Base-by-base conservation (phyloP, 768 basidiomycete species). In the Tylopilus intermedius region DNA sequence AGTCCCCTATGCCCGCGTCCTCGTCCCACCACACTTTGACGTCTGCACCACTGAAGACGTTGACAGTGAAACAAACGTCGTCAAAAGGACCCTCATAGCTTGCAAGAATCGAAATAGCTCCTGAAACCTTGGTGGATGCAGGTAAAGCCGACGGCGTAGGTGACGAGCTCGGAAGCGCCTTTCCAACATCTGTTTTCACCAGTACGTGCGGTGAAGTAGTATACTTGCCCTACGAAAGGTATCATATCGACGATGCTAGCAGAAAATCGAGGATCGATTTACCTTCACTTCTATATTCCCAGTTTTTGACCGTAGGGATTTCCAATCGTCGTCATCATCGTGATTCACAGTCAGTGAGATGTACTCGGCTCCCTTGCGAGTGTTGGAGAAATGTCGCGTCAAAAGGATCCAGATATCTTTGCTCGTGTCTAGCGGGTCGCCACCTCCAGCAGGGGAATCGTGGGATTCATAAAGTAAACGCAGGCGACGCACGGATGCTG, bases 331-430 rank as follows among this genome's bases (percentile, higher is more conserved):
- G 37, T 79, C 78, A 50, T 83, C 72, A 75, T 29, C 29, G 29
- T 53, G 47, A 14, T 51, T 51, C 27, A 69, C 63, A 7, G 57
- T 64, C 22, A 94, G 62, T 7, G 88, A 80, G 45, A 90, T 83
- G 63, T 83, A 94, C 55, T 90, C 86, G 1, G 77, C 71, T 5
- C 72, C 76, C 38, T 79, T 74, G 43, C 71, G 76, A n/a, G 81
- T 86, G 56, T 84, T 74, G 0, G 67, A 65, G 8, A 87, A 65
- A 65, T 98, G 94, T 27, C 91, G 80, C 0, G 85, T 86, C 2
- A 97, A 76, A 2, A 94, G 76, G 8, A 94, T 61, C 90, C 88
- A 95, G 6, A 96, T 74, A 41, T 90, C 84, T 27, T 74, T 60
- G 15, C 60, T 63, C 26, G 33, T 55, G 21, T 62, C 55, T 13